phyloP scores from a whole-genome alignment of 768 basidiomycete species.

The Amanita fuliginea region DNA sequence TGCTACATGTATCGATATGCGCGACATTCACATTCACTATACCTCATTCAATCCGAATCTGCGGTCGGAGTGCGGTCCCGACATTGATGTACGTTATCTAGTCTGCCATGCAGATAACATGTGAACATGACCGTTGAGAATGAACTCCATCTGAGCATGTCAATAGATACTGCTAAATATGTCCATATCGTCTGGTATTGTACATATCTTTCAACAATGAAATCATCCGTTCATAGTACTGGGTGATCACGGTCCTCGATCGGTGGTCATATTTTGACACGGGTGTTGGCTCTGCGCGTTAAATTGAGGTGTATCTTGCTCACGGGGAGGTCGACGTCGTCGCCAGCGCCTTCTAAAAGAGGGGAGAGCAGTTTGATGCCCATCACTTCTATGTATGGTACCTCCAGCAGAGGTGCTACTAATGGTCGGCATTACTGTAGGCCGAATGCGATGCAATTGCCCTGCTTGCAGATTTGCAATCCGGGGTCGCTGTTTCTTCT shows the following conservation, averaged over 20 bases:
- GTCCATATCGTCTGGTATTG: background rate
- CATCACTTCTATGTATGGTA: background rate
- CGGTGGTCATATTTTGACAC: background rate
- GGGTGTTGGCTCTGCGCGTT: background rate
- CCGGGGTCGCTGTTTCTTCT: too few species aligned
- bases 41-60: background rate
- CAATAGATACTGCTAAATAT: too few species aligned
- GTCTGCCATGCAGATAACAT: background rate
- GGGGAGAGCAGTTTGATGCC: background rate
- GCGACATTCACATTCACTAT: constrained; percentile 21
- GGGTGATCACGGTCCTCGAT: background rate
- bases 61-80: constrained; percentile 11
- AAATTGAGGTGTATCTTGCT: background rate
- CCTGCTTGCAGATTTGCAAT: too few species aligned
- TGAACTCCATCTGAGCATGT: too few species aligned
- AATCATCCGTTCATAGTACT: background rate
- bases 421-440: background rate
- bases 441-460: background rate
- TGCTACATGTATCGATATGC: constrained; percentile 24
- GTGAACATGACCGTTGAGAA: constrained; percentile 3
- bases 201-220: background rate
- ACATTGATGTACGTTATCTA: too few species aligned
- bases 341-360: background rate
- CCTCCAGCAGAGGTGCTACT: background rate
- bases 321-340: background rate